Evolutionary conservation across 83 land plant genomes (phyloP).

Genomic region (Diphasiastrum complanatum): DNA sequence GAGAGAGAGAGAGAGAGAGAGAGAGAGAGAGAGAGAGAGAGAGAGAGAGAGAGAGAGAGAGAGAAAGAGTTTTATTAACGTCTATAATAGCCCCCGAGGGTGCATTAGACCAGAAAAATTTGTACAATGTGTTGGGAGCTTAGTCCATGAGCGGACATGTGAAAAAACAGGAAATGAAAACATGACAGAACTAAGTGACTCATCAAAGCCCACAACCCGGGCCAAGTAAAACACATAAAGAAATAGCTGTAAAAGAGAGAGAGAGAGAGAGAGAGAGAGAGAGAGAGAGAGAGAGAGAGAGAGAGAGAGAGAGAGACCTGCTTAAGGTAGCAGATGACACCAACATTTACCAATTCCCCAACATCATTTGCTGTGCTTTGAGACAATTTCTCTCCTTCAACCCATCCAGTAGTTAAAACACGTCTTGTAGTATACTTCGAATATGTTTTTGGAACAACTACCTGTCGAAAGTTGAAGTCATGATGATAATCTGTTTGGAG

Average conservation of each 20-base stretch:
- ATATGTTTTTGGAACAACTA: conserved; percentile 90
- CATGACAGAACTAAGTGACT: background rate
- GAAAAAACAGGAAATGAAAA: no score
- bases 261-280: background rate
- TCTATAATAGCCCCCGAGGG: no score
- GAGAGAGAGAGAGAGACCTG: conserved; percentile 49
- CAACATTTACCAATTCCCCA: conserved; percentile 94
- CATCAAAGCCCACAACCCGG: background rate
- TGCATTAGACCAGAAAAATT: no score
- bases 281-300: background rate
- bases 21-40: no score
- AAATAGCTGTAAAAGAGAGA: background rate
- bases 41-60: no score
- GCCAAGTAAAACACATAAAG: no score
- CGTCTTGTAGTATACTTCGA: conserved; percentile 81
- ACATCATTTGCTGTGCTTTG: conserved; percentile 98
- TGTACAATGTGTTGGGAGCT: no score
- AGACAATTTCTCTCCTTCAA: conserved; percentile 96
- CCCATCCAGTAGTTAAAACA: conserved; percentile 90
- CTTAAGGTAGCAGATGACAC: conserved; percentile 97
- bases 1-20: no score
- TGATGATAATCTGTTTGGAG: background rate
- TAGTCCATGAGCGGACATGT: no score
- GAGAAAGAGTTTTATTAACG: no score
- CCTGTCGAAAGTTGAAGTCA: conserved; percentile 39